Conservation (phyloP, 139 green algal species). For the Coccomyxa sp. region DNA sequence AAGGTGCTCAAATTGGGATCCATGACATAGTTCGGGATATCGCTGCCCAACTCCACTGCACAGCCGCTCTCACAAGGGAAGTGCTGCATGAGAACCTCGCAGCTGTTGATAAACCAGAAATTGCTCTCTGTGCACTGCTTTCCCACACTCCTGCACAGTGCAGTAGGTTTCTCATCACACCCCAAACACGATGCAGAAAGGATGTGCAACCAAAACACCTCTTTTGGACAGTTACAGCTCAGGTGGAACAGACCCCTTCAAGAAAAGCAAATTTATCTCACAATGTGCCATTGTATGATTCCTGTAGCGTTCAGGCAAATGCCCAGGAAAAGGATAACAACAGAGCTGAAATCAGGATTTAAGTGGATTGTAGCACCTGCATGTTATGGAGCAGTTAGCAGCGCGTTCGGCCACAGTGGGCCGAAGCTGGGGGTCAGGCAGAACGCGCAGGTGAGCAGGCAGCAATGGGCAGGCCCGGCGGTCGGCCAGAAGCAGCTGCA, state of each 20-base stretch:
- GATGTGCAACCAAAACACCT: no score
- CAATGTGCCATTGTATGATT: no score
- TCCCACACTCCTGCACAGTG: slow-evolving; percentile 6
- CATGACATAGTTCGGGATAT: slow-evolving; percentile 37
- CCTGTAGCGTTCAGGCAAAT: no score
- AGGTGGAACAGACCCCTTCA: no score
- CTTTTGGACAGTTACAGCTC: no score
- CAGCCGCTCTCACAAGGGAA: slow-evolving; percentile 41
- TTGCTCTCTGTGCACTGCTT: slow-evolving; percentile 24
- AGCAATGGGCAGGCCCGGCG: not conserved
- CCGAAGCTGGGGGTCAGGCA: not conserved
- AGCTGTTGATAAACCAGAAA: slow-evolving; percentile 46
- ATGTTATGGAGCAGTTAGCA: not conserved
- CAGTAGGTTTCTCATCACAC: not conserved
- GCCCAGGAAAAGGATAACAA: no score
- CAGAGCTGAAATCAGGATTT: no score
- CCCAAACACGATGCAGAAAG: not conserved
- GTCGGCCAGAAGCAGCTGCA: not conserved
- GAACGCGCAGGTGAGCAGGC: not conserved
- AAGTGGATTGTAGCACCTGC: not conserved
- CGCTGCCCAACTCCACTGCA: slow-evolving; percentile 28
- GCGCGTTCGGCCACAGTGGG: not conserved
- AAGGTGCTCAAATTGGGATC: slow-evolving; percentile 13
- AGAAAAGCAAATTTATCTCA: no score
- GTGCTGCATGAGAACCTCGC: slow-evolving; percentile 27